Evolutionary conservation across 768 basidiomycete species (phyloP).

Genomic region (Xanthoconium stramineum): DNA sequence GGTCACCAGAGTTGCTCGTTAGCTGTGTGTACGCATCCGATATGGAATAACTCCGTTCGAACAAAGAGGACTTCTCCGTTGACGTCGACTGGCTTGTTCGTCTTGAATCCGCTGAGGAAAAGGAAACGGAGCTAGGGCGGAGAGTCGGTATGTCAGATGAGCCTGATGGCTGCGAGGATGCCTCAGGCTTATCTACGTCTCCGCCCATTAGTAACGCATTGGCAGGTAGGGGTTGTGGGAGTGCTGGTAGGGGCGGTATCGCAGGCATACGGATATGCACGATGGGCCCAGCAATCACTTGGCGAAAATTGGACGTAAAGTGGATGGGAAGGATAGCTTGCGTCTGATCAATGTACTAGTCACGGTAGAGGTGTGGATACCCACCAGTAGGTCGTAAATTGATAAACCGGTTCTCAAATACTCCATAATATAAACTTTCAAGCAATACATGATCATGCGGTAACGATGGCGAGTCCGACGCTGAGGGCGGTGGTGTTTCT

Average conservation of each 20-base stretch:
- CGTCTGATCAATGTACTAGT: conserved; percentile 5
- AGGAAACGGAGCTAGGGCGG: conserved; percentile 48
- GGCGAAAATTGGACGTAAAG: conserved; percentile 69
- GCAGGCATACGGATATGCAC: conserved; percentile 69
- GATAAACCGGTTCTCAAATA: conserved; percentile 70
- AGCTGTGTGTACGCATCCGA: conserved; percentile 22
- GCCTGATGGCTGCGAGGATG: conserved; percentile 10
- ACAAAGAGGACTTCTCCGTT: conserved; percentile 33
- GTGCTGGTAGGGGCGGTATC: conserved; percentile 58
- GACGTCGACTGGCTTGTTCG: conserved; percentile 31
- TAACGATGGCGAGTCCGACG: conserved; percentile 35
- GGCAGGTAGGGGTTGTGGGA: conserved; percentile 28
- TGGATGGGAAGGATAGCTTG: conserved; percentile 66
- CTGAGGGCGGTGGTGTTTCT: conserved; percentile 28
- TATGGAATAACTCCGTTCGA: conserved; percentile 28
- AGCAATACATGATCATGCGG: conserved; percentile 68
- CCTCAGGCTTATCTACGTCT: conserved; percentile 27
- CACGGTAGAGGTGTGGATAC: conserved; percentile 13
- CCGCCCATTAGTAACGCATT: conserved; percentile 22
- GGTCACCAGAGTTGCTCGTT: conserved; percentile 20
- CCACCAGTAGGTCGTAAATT: conserved; percentile 66
- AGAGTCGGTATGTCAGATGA: conserved; percentile 16
- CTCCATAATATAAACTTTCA: conserved; percentile 61
- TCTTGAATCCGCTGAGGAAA: conserved; percentile 46
- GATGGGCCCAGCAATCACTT: conserved; percentile 58